Percentiles rank a stretch among this genome's conserved stretches.
phyloP scores from a whole-genome alignment of 1,139 yeast genomes.

The Suhomyces anneliseae region DNA sequence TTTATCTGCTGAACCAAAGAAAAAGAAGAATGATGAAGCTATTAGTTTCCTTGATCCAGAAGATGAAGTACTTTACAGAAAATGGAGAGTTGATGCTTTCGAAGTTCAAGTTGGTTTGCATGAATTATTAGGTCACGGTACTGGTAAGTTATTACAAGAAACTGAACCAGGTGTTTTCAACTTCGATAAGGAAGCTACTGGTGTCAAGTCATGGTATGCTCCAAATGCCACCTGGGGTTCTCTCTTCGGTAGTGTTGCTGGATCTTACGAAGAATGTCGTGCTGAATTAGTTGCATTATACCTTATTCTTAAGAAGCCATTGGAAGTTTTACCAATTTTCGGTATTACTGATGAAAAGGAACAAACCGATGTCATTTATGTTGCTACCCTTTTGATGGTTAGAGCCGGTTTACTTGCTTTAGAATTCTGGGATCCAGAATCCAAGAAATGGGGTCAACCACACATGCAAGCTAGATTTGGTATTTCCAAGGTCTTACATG shows the following conservation, averaged over 20 bases:
- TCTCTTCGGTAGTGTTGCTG: slow-evolving; percentile 76
- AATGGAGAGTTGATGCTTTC: slow-evolving; percentile 78
- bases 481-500: slow-evolving; percentile 70
- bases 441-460: slow-evolving; percentile 91
- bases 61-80: slow-evolving; percentile 58
- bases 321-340: slow-evolving; percentile 65
- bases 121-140: slow-evolving; percentile 89
- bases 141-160: slow-evolving; percentile 77
- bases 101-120: slow-evolving; percentile 94
- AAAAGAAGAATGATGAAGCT: slow-evolving; percentile 65
- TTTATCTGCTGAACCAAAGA: slow-evolving; percentile 62
- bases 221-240: slow-evolving; percentile 91
- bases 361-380: slow-evolving; percentile 62
- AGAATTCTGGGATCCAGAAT: slow-evolving; percentile 83
- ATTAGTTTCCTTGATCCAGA: slow-evolving; percentile 61
- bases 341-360: slow-evolving; percentile 59
- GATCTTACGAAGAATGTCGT: slow-evolving; percentile 88
- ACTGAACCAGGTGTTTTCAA: slow-evolving; percentile 64
- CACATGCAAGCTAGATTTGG: slow-evolving; percentile 93
- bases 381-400: slow-evolving; percentile 78
- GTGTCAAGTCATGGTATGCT: slow-evolving; percentile 66
- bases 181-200: slow-evolving; percentile 68
- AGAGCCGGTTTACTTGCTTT: slow-evolving; percentile 82
- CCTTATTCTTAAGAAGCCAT: slow-evolving; percentile 63
- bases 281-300: slow-evolving; percentile 89